These are phyloP conservation scores for Groenewaldozyma auringiensis DNA, from an alignment of 1,139 yeast species.

Conservation along the genomic window DNA sequence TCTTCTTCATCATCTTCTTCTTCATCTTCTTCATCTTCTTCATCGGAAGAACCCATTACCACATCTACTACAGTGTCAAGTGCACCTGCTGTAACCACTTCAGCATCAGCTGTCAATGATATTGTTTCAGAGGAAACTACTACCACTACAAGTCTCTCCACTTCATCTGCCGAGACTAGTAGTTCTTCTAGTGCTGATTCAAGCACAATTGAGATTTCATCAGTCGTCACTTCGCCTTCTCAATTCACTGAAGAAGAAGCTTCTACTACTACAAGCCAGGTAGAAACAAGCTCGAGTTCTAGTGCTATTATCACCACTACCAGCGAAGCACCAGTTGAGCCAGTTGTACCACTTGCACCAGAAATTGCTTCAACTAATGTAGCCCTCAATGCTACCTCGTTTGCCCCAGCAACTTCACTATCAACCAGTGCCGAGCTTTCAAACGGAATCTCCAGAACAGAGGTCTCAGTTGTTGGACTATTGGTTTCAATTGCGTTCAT, in stretches of 20 bases:
- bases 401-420: background rate
- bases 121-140: background rate
- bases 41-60: background rate
- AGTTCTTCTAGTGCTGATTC: background rate
- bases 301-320: background rate
- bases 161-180: slow-evolving; percentile 2
- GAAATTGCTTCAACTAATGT: background rate
- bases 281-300: background rate
- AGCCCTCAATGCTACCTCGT: slow-evolving; percentile 1
- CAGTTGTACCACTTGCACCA: no score
- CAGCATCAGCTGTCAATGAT: background rate
- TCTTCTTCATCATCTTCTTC: slow-evolving; percentile 8
- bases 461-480: background rate
- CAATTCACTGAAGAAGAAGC: background rate
- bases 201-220: background rate
- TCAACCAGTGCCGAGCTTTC: slow-evolving; percentile 2
- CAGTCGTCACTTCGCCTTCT: background rate
- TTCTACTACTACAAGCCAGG: background rate
- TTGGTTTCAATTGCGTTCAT: background rate
- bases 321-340: background rate
- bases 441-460: background rate
- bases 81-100: background rate
- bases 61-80: background rate
- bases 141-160: background rate
- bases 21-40: slow-evolving; percentile 4